Evolutionary conservation across 352 stramenopile species (phyloP), one percentile per base, ranked within the genome.

Genomic region (Globisporangium apiculatum): DNA sequence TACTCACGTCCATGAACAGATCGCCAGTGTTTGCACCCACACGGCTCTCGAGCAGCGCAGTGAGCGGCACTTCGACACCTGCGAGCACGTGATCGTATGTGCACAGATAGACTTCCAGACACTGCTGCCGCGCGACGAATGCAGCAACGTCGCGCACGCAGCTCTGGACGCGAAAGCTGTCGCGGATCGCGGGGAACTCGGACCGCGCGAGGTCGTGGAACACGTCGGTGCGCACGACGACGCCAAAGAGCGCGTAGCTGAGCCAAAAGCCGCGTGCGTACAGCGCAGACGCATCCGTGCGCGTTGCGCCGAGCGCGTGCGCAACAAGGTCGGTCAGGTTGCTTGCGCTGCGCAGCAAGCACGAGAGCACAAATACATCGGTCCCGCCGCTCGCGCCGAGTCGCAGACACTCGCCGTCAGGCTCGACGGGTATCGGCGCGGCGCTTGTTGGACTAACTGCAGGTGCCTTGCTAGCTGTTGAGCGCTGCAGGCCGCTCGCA

Each of bases 181-280:
- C 83, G 14, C 76, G 79, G 48, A 94, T 89, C 3, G 79, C 58
- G 10, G 73, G 64, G 57, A 94, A 94, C 37, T 86, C 71, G 4
- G 78, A 67, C 8, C 57, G 38, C 4, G 71, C 60, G 6, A 92
- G 62, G 53, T 87, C 73, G 51, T 74, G 67, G 37, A 94, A 94
- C 31, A 91, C 69, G 49, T 92, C 82, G 0, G 80, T 94, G 53
- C 90, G 84, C 7, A 94, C 81, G 14, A 94, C 76, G 12, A 94
- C 72, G 41, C 87, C 82, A 53, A 94, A 94, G 4, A 94, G 67
- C 31, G 82, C 91, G 55, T 94, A 94, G 52, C 79, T 90, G 43
- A 94, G 67, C 84, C 84, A 94, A 50, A 88, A 89, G 14, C 83
- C 81, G 10, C 50, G 36, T 9, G 18, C 38, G 62, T 60, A 54